Base-by-base conservation (phyloP, 306 rosid species). In the Calophaca sinica region DNA sequence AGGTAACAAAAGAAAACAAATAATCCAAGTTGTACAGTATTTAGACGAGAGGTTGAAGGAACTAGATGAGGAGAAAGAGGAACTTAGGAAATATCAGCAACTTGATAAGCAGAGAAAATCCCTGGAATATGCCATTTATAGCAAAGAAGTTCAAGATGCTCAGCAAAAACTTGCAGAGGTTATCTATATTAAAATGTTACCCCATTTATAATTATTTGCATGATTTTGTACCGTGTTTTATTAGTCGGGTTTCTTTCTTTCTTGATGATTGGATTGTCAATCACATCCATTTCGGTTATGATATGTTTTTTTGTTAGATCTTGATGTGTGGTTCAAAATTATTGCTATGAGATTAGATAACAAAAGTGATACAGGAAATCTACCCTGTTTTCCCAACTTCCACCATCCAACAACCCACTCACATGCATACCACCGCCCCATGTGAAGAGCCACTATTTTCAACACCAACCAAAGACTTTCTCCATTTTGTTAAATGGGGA, bases 1-100 rank as follows among this genome's bases (percentile, higher is more conserved):
- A 92, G 99, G 96, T 69, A 94, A 92, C 76, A 94, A 90, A 80
- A 85, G 92, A 81, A 94, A 83, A 80, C 99, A 94, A 84, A 94
- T 94, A 78, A 90, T 94, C 83, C 99, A 94, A 92, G 97, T 94
- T 81, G 93, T 94, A 65, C 96, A 92, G 84, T 94, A 92, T 84
- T 85, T 94, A 80, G 99, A 94, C 49, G 99, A 94, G 89, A 88
- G 97, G 83, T 81, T 94, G 86, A 90, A 77, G 85, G 99, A 94
- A 69, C 84, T 94, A 65, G 97, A 94, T 67, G 99, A 92, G 85
- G 99, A 94, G 86, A 94, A 92, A 87, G 97, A 94, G 89, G 99
- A 94, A 84, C 88, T 94, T n/a, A 81, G 88, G 78, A 87, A 88
- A 84, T 94, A 94, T 83, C 99, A 94, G 79, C 96, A 88, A 72